A percentile compares a stretch with the other conserved stretches of the same genome.
Conservation (phyloP, 2,329 filamentous ascomycete species). For the Neonectria coccinea region DNA sequence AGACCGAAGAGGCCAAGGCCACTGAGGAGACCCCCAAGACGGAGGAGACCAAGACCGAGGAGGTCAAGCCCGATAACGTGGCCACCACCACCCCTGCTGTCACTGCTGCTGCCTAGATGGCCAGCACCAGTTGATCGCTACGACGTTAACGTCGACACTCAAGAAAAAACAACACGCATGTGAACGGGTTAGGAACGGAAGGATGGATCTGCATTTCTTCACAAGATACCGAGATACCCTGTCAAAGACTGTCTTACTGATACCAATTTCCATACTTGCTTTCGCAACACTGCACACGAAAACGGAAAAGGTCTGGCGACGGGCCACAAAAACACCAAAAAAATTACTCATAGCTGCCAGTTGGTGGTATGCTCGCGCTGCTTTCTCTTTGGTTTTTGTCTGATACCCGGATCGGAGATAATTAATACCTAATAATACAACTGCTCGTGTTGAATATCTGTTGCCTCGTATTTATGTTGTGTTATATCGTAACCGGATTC, state of each 20-base stretch:
- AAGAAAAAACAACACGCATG: conserved; percentile 48
- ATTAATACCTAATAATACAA: conserved; percentile 60
- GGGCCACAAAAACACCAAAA: conserved; percentile 38
- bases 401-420: conserved; percentile 57
- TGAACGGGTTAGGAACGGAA: conserved; percentile 61
- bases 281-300: conserved; percentile 37
- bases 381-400: conserved; percentile 51
- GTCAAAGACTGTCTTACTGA: conserved; percentile 62
- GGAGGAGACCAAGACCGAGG: conserved; percentile 54
- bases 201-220: conserved; percentile 66
- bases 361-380: conserved; percentile 40
- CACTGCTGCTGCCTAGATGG: conserved; percentile 64
- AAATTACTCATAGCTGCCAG: conserved; percentile 36
- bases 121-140: conserved; percentile 41
- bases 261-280: conserved; percentile 54
- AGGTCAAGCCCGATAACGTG: conserved; percentile 55
- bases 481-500: background rate
- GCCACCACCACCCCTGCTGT: conserved; percentile 59
- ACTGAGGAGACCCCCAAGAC: conserved; percentile 52
- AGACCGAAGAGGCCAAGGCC: conserved; percentile 54
- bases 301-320: conserved; percentile 34
- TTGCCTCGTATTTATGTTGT: background rate
- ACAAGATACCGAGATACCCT: conserved; percentile 66
- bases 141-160: conserved; percentile 41
- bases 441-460: conserved; percentile 48